A percentile compares a stretch with the other conserved stretches of the same genome.
Evolutionary conservation across 768 basidiomycete species (phyloP).

Genomic region (Tylopilus vinaceipallidus): DNA sequence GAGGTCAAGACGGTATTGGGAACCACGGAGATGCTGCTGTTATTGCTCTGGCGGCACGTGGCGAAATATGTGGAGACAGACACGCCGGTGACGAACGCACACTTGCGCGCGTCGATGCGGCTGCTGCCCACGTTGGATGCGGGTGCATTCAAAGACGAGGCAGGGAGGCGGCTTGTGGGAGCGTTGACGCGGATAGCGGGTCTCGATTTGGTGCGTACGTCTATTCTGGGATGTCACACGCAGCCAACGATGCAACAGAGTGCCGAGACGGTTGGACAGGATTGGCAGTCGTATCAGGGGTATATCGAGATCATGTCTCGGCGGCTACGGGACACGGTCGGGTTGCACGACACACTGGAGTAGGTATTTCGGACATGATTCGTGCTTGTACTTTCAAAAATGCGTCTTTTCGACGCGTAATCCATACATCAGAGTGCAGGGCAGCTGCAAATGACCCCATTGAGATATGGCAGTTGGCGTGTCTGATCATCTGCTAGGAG

Average conservation of each 20-base stretch:
- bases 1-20: constrained; percentile 51
- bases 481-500: too few species aligned
- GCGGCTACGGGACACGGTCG: constrained; percentile 62
- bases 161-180: constrained; percentile 52
- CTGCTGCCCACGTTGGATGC: constrained; percentile 56
- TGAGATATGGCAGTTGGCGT: too few species aligned
- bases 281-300: constrained; percentile 61
- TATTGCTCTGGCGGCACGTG: constrained; percentile 80
- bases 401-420: too few species aligned
- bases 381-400: too few species aligned
- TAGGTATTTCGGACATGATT: not conserved
- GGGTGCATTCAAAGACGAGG: constrained; percentile 56
- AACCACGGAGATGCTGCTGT: constrained; percentile 73
- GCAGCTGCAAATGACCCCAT: too few species aligned
- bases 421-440: too few species aligned
- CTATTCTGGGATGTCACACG: not conserved
- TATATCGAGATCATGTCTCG: constrained; percentile 79
- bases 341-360: constrained; percentile 44
- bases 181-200: constrained; percentile 51
- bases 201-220: constrained; percentile 44
- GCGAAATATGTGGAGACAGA: constrained; percentile 54
- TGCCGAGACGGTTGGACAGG: constrained; percentile 44
- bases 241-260: constrained; percentile 31
- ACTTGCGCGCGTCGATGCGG: constrained; percentile 50
- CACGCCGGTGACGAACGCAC: constrained; percentile 17